A percentile compares a stretch with the other conserved stretches of the same genome.
Evolutionary conservation across 164 flowering plant genomes (phyloP).

Genomic region (Santalum album): DNA sequence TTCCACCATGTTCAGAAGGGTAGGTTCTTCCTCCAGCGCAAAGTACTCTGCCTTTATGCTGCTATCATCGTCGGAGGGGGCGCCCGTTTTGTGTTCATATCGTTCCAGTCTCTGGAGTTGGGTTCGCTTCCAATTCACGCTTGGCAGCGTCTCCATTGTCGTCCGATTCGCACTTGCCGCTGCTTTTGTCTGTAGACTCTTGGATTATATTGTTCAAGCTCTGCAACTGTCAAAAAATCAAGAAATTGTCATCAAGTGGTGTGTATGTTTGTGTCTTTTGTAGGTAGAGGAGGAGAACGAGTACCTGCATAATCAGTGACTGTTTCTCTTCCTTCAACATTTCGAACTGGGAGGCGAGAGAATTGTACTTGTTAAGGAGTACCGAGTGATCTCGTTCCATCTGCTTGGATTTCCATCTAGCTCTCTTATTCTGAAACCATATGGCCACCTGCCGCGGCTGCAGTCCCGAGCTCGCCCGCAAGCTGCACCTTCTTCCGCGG

Average conservation of each 20-base stretch:
- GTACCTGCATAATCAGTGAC: conserved; percentile 33
- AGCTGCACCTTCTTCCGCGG: conserved; percentile 36
- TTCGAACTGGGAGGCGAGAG: conserved; percentile 34
- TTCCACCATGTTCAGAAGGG: no score
- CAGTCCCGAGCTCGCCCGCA: conserved; percentile 41
- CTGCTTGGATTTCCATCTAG: conserved; percentile 57
- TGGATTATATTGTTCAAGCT: conserved; percentile 19
- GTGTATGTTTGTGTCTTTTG: no score
- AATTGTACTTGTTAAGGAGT: conserved; percentile 24
- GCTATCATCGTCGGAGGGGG: conserved; percentile 20
- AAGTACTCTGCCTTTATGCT: conserved; percentile 20
- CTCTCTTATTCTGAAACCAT: conserved; percentile 61
- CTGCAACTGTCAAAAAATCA: conserved; percentile 28
- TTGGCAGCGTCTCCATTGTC: background rate
- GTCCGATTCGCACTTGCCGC: conserved; percentile 11
- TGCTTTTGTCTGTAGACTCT: conserved; percentile 9
- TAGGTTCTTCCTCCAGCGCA: conserved; percentile 15
- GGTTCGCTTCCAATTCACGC: conserved; percentile 13
- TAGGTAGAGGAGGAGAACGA: background rate
- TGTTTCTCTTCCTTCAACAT: conserved; percentile 37
- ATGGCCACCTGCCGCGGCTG: conserved; percentile 55
- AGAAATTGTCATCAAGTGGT: no score
- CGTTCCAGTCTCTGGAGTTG: conserved; percentile 12
- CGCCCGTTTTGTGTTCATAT: conserved; percentile 12
- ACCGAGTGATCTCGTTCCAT: conserved; percentile 32